A percentile compares a stretch with the other conserved stretches of the same genome.
Evolutionary conservation across 768 basidiomycete species (phyloP).

Genomic region (Sporobolomyces roseus): DNA sequence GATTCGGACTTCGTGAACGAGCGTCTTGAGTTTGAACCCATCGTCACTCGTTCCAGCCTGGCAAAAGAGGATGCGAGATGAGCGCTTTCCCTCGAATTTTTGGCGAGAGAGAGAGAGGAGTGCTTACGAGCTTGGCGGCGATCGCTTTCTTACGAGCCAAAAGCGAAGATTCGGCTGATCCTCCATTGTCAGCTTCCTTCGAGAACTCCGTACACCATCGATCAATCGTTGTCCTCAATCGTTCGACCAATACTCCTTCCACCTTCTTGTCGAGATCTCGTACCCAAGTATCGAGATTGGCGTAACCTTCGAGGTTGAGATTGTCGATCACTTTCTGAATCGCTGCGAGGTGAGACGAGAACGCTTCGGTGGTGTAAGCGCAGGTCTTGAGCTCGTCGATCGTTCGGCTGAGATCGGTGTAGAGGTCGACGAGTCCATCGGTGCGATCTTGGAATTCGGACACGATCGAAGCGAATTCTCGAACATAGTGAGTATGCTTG

Average conservation of each 20-base stretch:
- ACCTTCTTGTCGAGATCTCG: constrained; percentile 74
- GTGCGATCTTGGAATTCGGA: constrained; percentile 96
- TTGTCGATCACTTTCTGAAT: constrained; percentile 91
- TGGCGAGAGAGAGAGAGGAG: background rate
- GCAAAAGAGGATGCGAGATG: no score
- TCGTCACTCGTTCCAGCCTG: constrained; percentile 19
- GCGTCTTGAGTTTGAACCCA: constrained; percentile 70
- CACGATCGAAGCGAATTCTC: constrained; percentile 89
- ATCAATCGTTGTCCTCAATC: constrained; percentile 71
- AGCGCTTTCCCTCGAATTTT: background rate
- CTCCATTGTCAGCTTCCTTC: constrained; percentile 56
- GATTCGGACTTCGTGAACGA: constrained; percentile 94
- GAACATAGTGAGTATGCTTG: constrained; percentile 85
- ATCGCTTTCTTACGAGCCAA: constrained; percentile 24
- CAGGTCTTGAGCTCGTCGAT: constrained; percentile 86
- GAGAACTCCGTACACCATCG: constrained; percentile 83
- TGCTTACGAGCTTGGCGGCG: constrained; percentile 44
- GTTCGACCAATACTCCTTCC: constrained; percentile 69
- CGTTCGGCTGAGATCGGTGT: constrained; percentile 74
- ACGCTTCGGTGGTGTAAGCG: constrained; percentile 75
- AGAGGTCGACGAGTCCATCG: constrained; percentile 84
- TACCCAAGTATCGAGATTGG: constrained; percentile 90
- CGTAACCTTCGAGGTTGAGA: constrained; percentile 91
- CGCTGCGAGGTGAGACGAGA: constrained; percentile 68
- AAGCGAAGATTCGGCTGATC: constrained; percentile 3